A percentile compares a stretch with the other conserved stretches of the same genome.
Evolutionary conservation across 2,329 filamentous ascomycete species (phyloP).

Genomic region (Diaporthe aspalathi): DNA sequence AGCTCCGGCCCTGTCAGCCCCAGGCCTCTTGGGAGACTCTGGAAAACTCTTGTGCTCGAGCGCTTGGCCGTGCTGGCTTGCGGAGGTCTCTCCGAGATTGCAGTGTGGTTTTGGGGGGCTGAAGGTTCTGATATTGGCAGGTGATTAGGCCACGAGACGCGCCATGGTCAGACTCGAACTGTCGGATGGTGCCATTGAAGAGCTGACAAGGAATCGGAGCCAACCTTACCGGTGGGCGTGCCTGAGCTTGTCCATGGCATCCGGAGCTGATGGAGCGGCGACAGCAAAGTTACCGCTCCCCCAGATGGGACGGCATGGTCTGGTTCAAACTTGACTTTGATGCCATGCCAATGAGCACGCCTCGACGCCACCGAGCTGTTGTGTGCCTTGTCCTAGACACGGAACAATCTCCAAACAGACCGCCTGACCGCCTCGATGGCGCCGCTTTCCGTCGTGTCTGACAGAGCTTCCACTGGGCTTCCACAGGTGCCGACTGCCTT

Average conservation of each 20-base stretch:
- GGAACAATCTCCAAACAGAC: background rate
- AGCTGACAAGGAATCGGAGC: background rate
- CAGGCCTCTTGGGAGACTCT: constrained; percentile 5
- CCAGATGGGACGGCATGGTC: background rate
- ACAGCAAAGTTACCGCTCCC: too few relatives aligned
- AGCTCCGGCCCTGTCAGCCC: constrained; percentile 29
- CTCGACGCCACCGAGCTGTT: background rate
- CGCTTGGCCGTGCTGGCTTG: background rate
- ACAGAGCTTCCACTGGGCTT: constrained; percentile 5
- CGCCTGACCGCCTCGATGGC: constrained; percentile 10
- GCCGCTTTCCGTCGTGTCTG: constrained; percentile 8
- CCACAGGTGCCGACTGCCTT: background rate
- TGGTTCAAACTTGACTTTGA: background rate
- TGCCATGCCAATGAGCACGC: too few relatives aligned
- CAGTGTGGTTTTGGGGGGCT: background rate
- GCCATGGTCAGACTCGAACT: background rate
- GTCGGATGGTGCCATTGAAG: background rate
- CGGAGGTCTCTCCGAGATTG: constrained; percentile 3
- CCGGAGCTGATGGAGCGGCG: background rate
- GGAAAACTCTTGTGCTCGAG: background rate
- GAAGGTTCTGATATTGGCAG: background rate
- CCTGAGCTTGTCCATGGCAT: background rate
- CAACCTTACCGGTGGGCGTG: background rate
- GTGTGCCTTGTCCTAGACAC: background rate
- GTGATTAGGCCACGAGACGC: background rate